Base-by-base conservation (phyloP, 257 asterid species). In the Solanum dulcamara region DNA sequence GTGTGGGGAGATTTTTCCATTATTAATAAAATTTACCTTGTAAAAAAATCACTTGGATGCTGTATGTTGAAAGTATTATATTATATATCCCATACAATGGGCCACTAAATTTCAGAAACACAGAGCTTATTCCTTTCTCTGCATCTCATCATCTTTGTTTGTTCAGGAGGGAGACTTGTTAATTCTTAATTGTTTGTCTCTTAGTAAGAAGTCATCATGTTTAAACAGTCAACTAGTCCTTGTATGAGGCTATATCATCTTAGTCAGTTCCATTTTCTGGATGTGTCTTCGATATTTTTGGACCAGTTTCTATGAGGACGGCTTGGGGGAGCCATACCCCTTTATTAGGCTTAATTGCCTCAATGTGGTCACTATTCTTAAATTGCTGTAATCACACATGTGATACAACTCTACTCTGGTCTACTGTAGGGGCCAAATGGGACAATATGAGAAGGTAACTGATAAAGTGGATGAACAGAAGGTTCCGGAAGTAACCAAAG, bases 381-480 rank as follows among this genome's bases (percentile, higher is more conserved):
- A 48, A 48, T 48, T 28, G 26, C 64, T 79, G 44, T 48, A 17
- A 28, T 28, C 64, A 68, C 64, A 8, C 64, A 17, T 79, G 42
- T 48, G 18, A 28, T 79, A 28, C 1, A 9, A 24, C 18, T 60
- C 15, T 68, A 38, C 87, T 14, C 32, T 88, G 75, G 26, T 84
- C 74, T 46, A 70, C 53, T 87, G n/a, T 92, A 97, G 99, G 90
- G 99, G 99, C 62, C 90, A 92, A 92, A 93, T 97, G 98, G 98
- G 98, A 44, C 92, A 91, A 80, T 64, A 62, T 35, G 89, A 57
- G 64, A 85, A 88, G 88, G 89, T 92, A 85, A 89, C 91, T 84
- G 93, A 89, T 66, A 86, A 89, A 48, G 88, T 87, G 32, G 91
- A 89, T 55, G 94, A 92, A 87, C 89, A 81, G 72, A 88, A 85